Evolutionary conservation across 352 stramenopile species (phyloP).

Genomic region (Phytophthora ramorum): DNA sequence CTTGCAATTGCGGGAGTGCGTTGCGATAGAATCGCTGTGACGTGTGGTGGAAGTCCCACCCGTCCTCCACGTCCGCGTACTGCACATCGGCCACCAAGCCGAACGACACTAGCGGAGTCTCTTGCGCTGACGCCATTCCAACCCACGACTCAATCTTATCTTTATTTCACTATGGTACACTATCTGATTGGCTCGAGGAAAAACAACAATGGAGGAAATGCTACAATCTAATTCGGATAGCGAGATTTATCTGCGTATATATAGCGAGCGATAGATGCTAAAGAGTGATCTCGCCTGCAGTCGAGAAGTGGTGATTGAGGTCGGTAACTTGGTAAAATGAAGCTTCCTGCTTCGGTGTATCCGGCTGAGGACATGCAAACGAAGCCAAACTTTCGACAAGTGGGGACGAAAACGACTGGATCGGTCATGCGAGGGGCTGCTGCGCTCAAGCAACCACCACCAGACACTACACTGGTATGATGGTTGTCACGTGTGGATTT

Average conservation of each 20-base stretch:
- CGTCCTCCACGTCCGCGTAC: slow-evolving; percentile 82
- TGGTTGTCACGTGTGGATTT: not conserved
- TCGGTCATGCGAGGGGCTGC: slow-evolving; percentile 35
- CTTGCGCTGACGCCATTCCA: slow-evolving; percentile 7
- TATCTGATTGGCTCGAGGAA: slow-evolving; percentile 5
- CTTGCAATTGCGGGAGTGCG: slow-evolving; percentile 57
- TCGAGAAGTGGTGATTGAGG: not conserved
- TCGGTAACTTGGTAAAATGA: slow-evolving; percentile 15
- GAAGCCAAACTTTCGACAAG: slow-evolving; percentile 70
- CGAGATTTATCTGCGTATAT: slow-evolving; percentile 8
- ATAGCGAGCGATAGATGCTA: slow-evolving; percentile 17
- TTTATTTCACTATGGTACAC: slow-evolving; percentile 16
- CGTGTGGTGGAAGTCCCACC: slow-evolving; percentile 80
- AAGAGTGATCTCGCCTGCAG: not conserved
- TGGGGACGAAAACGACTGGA: slow-evolving; percentile 57
- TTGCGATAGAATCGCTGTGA: slow-evolving; percentile 75
- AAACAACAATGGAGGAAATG: not conserved
- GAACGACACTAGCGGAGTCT: slow-evolving; percentile 60
- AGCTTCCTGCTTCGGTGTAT: slow-evolving; percentile 19
- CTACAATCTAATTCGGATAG: slow-evolving; percentile 10
- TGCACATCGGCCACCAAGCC: slow-evolving; percentile 82
- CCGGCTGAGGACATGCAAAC: slow-evolving; percentile 20
- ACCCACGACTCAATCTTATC: slow-evolving; percentile 1
- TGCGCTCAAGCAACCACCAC: slow-evolving; percentile 20
- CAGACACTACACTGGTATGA: slow-evolving; percentile 28